phyloP scores from a whole-genome alignment of 176 grass and related monocot species.

The Aegilops sharonensis region DNA sequence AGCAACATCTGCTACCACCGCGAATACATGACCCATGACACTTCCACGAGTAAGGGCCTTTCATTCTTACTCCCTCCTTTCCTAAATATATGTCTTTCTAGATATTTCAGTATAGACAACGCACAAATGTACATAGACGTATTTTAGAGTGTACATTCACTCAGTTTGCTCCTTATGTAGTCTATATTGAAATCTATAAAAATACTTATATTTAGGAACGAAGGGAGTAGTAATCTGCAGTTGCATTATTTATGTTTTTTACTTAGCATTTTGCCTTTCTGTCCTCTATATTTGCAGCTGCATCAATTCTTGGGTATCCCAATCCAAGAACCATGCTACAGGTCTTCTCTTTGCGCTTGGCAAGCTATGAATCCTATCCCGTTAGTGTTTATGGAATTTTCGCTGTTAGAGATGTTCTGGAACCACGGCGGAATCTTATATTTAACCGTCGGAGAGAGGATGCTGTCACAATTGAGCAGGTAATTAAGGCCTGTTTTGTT shows the following conservation, averaged over 20 bases:
- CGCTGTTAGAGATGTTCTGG: background rate
- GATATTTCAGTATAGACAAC: too few relatives aligned
- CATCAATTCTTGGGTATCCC: background rate
- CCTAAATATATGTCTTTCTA: too few relatives aligned
- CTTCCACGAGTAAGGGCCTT: constrained; percentile 4
- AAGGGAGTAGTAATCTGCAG: background rate
- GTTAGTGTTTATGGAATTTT: background rate
- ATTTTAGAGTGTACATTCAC: too few relatives aligned
- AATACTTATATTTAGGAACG: too few relatives aligned
- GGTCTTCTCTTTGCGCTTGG: constrained; percentile 4
- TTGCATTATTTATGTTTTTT: background rate
- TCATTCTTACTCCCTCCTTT: background rate
- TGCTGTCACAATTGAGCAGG: background rate
- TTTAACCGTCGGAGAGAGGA: background rate
- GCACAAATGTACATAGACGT: too few relatives aligned
- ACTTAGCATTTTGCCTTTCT: background rate
- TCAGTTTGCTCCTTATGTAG: too few relatives aligned
- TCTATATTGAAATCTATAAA: too few relatives aligned
- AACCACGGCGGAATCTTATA: background rate
- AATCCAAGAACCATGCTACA: background rate
- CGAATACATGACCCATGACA: background rate
- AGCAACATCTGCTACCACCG: background rate
- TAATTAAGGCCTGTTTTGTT: background rate
- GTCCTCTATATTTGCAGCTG: constrained; percentile 8
- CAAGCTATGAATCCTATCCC: background rate